Evolutionary conservation across 305 asterid species (phyloP).

Genomic region (Fraxinus albicans): DNA sequence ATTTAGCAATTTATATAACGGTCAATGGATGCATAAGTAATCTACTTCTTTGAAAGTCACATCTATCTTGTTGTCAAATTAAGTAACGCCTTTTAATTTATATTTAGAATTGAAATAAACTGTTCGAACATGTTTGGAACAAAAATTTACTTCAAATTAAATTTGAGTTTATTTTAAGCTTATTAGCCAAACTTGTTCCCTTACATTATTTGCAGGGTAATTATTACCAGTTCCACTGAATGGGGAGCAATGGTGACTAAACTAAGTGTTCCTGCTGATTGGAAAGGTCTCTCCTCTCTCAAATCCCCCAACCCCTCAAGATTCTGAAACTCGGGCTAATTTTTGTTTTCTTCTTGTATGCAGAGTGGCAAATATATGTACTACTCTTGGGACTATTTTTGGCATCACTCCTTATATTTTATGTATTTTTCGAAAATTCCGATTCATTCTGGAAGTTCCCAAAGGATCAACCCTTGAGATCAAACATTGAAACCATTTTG

Average conservation of each 20-base stretch:
- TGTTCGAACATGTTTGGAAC: background rate
- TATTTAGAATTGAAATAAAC: background rate
- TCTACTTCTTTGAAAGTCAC: background rate
- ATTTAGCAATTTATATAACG: no score
- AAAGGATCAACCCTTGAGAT: slow-evolving; percentile 32
- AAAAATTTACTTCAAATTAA: background rate
- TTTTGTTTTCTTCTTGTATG: slow-evolving; percentile 16
- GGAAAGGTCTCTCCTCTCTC: slow-evolving; percentile 65
- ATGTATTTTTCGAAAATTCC: slow-evolving; percentile 76
- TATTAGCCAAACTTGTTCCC: background rate
- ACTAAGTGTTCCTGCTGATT: slow-evolving; percentile 78
- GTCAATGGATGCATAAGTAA: background rate
- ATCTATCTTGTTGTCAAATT: no score
- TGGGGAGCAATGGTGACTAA: slow-evolving; percentile 87
- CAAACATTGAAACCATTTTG: slow-evolving; percentile 45
- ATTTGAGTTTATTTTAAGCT: background rate
- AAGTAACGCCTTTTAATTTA: background rate
- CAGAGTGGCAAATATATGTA: slow-evolving; percentile 94
- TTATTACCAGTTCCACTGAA: slow-evolving; percentile 70
- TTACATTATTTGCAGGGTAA: slow-evolving; percentile 51
- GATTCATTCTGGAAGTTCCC: slow-evolving; percentile 96
- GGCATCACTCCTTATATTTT: slow-evolving; percentile 72
- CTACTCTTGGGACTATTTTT: slow-evolving; percentile 73
- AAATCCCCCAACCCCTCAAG: background rate
- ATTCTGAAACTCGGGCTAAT: slow-evolving; percentile 11